These are phyloP conservation scores for Monosporascus sp. DNA, from an alignment of 2,329 filamentous ascomycete genomes.

Conservation along the genomic window DNA sequence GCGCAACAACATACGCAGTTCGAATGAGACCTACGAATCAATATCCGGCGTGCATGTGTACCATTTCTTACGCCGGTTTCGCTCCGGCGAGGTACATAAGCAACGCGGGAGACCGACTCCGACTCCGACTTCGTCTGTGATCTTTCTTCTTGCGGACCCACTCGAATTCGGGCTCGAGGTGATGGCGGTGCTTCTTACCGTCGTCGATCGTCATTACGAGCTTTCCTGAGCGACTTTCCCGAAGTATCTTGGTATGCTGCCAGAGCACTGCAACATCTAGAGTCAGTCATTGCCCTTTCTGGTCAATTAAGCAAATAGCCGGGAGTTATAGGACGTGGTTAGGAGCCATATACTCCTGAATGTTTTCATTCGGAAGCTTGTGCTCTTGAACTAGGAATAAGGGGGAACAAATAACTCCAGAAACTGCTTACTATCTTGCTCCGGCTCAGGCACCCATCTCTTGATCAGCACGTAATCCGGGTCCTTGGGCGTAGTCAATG, in stretches of 20 bases:
- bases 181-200: conserved; percentile 33
- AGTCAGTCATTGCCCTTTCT: too few species aligned
- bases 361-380: too few species aligned
- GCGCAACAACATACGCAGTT: too few species aligned
- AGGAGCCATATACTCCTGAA: too few species aligned
- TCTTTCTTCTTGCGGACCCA: conserved; percentile 53
- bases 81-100: conserved; percentile 54
- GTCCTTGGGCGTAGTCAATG: conserved; percentile 38
- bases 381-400: too few species aligned
- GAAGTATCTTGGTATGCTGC: conserved; percentile 61
- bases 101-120: conserved; percentile 49
- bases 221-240: conserved; percentile 45
- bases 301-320: too few species aligned
- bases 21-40: not conserved
- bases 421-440: conserved; percentile 47
- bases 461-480: conserved; percentile 68
- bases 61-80: conserved; percentile 31
- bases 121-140: conserved; percentile 31
- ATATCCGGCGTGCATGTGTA: not conserved
- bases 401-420: too few species aligned
- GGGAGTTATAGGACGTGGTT: too few species aligned
- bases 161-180: conserved; percentile 43
- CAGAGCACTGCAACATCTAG: conserved; percentile 44
- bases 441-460: conserved; percentile 63
- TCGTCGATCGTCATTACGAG: conserved; percentile 42